Conservation (phyloP, 768 basidiomycete species). For the Mycena galopus region DNA sequence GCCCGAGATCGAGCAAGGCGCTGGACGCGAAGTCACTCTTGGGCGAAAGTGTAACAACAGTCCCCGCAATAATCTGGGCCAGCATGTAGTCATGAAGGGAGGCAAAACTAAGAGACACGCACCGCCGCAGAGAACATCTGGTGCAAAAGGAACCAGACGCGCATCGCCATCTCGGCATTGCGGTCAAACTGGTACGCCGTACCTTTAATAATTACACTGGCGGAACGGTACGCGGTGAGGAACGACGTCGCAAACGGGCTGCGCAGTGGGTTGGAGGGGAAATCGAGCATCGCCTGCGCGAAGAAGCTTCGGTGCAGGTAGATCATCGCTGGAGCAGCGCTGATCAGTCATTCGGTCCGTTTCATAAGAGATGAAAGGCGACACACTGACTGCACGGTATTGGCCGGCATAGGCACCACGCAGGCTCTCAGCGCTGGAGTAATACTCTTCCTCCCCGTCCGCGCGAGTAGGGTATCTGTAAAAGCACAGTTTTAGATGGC, state of each 20-base stretch:
- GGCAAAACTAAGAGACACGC: conserved; percentile 30
- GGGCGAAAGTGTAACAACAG: conserved; percentile 71
- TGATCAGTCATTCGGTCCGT: background rate
- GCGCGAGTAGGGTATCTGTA: conserved; percentile 45
- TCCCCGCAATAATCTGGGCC: conserved; percentile 68
- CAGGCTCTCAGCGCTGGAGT: conserved; percentile 63
- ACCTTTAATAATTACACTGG: conserved; percentile 64
- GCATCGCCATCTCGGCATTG: conserved; percentile 60
- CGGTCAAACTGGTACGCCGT: conserved; percentile 63
- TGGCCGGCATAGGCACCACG: conserved; percentile 70
- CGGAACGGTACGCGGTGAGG: conserved; percentile 65
- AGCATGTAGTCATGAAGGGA: background rate
- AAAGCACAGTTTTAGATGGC: background rate
- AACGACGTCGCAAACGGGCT: conserved; percentile 70
- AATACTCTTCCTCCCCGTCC: conserved; percentile 62
- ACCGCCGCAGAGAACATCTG: conserved; percentile 66
- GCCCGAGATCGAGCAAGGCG: conserved; percentile 62
- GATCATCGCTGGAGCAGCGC: conserved; percentile 58
- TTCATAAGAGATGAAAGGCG: background rate
- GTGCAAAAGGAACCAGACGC: conserved; percentile 65
- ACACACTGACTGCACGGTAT: conserved; percentile 70
- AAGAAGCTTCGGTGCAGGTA: conserved; percentile 71
- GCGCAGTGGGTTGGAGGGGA: conserved; percentile 65
- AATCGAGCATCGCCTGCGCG: conserved; percentile 68
- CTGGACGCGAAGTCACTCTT: conserved; percentile 61